phyloP scores from a whole-genome alignment of 1,139 yeast genomes.

The Meyerozyma carpophila region DNA sequence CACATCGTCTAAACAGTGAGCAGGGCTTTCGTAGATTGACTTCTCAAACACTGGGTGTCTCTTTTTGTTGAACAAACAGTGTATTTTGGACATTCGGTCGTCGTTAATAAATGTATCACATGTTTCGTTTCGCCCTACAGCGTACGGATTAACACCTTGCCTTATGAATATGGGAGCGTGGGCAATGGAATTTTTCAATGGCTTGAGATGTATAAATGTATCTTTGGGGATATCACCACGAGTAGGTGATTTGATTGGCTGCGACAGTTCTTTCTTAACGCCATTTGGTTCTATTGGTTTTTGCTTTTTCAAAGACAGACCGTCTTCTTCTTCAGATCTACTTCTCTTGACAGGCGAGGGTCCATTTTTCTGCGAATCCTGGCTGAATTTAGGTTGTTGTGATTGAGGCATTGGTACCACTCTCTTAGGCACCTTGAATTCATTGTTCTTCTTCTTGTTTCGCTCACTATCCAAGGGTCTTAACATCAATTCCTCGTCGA shows the following conservation, averaged over 20 bases:
- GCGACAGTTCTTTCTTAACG: not conserved
- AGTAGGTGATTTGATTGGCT: no score
- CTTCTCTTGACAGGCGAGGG: constrained; percentile 4
- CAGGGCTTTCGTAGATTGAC: constrained; percentile 61
- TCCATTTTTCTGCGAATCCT: not conserved
- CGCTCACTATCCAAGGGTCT: constrained; percentile 34
- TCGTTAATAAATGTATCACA: constrained; percentile 61
- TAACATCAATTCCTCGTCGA: constrained; percentile 42
- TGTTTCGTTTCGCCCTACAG: constrained; percentile 59
- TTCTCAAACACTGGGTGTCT: constrained; percentile 50
- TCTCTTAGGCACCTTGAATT: constrained; percentile 40
- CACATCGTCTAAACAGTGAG: constrained; percentile 63
- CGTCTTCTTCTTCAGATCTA: not conserved
- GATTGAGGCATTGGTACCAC: constrained; percentile 41
- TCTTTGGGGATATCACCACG: constrained; percentile 14
- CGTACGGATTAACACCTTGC: constrained; percentile 58
- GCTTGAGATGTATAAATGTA: constrained; percentile 27
- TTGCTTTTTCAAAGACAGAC: constrained; percentile 1
- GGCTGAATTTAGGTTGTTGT: constrained; percentile 15
- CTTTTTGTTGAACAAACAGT: constrained; percentile 62
- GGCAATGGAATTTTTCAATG: constrained; percentile 24
- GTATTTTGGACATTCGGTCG: constrained; percentile 75
- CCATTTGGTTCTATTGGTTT: constrained; percentile 7
- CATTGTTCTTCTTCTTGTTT: constrained; percentile 20
- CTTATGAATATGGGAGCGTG: constrained; percentile 47